Evolutionary conservation across 2,329 filamentous ascomycete species (phyloP).

Genomic region (Colletotrichum sp.): DNA sequence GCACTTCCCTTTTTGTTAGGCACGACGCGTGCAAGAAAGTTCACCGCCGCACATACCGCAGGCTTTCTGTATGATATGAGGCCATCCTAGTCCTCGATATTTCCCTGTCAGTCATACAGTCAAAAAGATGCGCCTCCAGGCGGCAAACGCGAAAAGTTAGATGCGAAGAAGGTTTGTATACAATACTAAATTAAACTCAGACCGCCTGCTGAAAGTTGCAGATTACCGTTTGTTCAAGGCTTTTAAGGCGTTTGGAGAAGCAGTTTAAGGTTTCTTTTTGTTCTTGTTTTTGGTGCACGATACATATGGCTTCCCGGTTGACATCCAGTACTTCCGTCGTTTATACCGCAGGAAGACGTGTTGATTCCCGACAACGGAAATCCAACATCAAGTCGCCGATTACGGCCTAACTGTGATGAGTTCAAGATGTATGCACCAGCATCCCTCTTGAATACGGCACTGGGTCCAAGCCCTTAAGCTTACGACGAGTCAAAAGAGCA

Average conservation of each 20-base stretch:
- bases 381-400: not conserved
- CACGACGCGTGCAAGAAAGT: not conserved
- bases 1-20: not conserved
- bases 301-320: too few species aligned
- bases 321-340: too few species aligned
- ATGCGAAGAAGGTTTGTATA: too few species aligned
- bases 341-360: rapidly evolving
- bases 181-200: not conserved
- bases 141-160: too few species aligned
- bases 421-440: not conserved
- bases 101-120: too few species aligned
- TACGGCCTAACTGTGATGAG: not conserved
- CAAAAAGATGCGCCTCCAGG: too few species aligned
- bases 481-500: too few species aligned
- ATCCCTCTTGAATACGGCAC: too few species aligned
- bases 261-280: too few species aligned
- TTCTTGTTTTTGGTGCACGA: too few species aligned
- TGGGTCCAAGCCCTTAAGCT: too few species aligned
- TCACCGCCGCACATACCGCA: not conserved
- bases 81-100: too few species aligned
- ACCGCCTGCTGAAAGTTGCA: not conserved
- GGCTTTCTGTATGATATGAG: rapidly evolving
- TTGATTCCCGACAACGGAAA: rapidly evolving
- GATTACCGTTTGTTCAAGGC: not conserved
- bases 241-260: not conserved